Conservation (phyloP, 148 eudicot species). For the Pharnaceum exiguum region DNA sequence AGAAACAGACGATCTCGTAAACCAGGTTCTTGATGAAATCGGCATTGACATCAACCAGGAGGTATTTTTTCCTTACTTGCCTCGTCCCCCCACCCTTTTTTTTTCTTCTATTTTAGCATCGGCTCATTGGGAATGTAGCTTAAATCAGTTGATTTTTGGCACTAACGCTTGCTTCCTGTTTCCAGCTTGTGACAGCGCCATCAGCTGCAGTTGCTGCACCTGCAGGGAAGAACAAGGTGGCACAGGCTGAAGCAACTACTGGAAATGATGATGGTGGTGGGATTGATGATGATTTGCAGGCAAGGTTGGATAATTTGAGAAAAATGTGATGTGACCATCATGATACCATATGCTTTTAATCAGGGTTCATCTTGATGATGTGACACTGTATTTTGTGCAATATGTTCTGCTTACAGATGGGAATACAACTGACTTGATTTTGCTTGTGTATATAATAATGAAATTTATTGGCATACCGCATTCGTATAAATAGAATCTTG, state of each 20-base stretch:
- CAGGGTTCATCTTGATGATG: constrained; percentile 10
- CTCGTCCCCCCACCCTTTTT: background rate
- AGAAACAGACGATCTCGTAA: constrained; percentile 92
- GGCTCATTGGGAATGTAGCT: background rate
- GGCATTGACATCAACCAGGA: constrained; percentile 86
- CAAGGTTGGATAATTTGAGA: constrained; percentile 91
- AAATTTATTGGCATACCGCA: background rate
- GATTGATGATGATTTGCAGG: constrained; percentile 87
- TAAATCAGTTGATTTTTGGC: background rate
- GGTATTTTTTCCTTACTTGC: constrained; percentile 33
- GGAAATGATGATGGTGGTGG: constrained; percentile 65
- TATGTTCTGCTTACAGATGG: constrained; percentile 9
- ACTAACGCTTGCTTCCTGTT: constrained; percentile 2
- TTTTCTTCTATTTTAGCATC: background rate
- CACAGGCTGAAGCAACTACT: constrained; percentile 80
- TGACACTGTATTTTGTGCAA: constrained; percentile 10
- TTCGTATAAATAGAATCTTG: background rate
- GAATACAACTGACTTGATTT: constrained; percentile 10
- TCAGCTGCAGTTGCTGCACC: constrained; percentile 88
- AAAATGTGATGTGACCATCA: constrained; percentile 42
- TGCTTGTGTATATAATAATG: constrained; percentile 17
- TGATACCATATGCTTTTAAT: constrained; percentile 6
- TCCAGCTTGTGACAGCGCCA: constrained; percentile 87
- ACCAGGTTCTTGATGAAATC: constrained; percentile 94
- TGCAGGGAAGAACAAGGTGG: constrained; percentile 62